phyloP scores from a whole-genome alignment of 805 yeast genomes.

The Wickerhamomyces chaumierensis region DNA sequence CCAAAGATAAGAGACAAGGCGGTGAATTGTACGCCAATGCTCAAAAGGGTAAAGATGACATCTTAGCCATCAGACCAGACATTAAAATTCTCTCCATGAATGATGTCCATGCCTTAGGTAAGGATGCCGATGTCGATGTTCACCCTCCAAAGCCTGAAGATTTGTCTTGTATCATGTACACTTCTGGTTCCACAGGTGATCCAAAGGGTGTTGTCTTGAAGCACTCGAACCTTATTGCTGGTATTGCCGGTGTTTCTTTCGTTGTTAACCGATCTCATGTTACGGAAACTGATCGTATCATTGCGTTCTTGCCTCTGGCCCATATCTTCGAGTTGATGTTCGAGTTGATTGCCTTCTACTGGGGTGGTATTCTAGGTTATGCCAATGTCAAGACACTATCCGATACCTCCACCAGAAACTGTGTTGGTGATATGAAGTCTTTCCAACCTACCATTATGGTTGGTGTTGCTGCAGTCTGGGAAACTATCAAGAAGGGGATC shows the following conservation, averaged over 20 bases:
- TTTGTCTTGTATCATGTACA: conserved; percentile 56
- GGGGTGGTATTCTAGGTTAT: conserved; percentile 89
- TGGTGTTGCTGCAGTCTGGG: conserved; percentile 99
- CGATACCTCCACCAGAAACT: conserved; percentile 70
- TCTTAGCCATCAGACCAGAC: conserved; percentile 65
- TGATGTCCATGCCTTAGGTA: conserved; percentile 59
- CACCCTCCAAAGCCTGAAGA: conserved; percentile 37
- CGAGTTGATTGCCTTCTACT: conserved; percentile 66
- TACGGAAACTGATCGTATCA: conserved; percentile 51
- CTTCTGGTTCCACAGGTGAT: conserved; percentile 69
- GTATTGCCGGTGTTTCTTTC: conserved; percentile 71
- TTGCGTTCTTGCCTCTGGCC: conserved; percentile 89
- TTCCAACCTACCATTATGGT: conserved; percentile 92
- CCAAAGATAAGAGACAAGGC: conserved; percentile 48
- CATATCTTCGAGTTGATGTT: conserved; percentile 91
- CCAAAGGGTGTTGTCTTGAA: conserved; percentile 69
- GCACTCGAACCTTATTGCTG: conserved; percentile 65
- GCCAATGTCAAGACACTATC: conserved; percentile 88
- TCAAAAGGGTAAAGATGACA: conserved; percentile 42
- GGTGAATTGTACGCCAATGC: conserved; percentile 54
- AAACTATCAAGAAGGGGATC: conserved; percentile 87
- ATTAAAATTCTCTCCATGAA: conserved; percentile 52
- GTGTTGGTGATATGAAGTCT: conserved; percentile 78
- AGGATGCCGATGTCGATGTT: conserved; percentile 27
- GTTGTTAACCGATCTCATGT: conserved; percentile 44